A percentile compares a stretch with the other conserved stretches of the same genome.
Evolutionary conservation across 108 stramenopile species (phyloP).

Genomic region (Cyclotella kingstonii): DNA sequence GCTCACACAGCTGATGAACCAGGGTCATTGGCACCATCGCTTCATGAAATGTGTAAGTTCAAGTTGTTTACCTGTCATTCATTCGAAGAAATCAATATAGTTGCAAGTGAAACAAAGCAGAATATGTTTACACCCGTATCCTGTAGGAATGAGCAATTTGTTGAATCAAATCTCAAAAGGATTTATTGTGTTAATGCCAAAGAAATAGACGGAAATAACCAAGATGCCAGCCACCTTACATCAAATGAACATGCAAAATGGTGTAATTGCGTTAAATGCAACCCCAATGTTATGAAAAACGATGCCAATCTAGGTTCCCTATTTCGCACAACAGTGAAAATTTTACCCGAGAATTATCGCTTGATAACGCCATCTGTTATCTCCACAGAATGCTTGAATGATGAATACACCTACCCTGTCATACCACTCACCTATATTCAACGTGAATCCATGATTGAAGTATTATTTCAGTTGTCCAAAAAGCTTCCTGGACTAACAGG

Average conservation of each 20-base stretch:
- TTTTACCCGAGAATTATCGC: conserved; percentile 68
- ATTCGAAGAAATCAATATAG: neutral
- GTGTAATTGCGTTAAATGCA: no score
- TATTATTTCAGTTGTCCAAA: conserved; percentile 68
- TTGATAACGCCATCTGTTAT: conserved; percentile 43
- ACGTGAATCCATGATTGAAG: conserved; percentile 74
- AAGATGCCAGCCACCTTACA: no score
- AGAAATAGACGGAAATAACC: no score
- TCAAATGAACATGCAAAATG: no score
- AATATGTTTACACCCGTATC: conserved; percentile 7
- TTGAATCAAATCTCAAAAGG: no score
- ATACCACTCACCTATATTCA: conserved; percentile 76
- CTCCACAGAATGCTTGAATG: no score
- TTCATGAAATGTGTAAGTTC: conserved; percentile 85
- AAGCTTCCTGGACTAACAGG: conserved; percentile 64
- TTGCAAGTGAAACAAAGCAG: conserved; percentile 27
- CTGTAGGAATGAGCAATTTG: no score
- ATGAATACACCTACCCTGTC: conserved; percentile 60
- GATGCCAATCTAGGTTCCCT: conserved; percentile 52
- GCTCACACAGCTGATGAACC: conserved; percentile 74
- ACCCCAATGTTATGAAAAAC: no score
- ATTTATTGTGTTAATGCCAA: no score
- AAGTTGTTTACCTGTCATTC: conserved; percentile 30
- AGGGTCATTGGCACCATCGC: conserved; percentile 58
- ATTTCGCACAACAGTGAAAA: conserved; percentile 64